Evolutionary conservation across 1,139 yeast genomes (phyloP).

Genomic region (Nakaseomyces uthaithaninus): DNA sequence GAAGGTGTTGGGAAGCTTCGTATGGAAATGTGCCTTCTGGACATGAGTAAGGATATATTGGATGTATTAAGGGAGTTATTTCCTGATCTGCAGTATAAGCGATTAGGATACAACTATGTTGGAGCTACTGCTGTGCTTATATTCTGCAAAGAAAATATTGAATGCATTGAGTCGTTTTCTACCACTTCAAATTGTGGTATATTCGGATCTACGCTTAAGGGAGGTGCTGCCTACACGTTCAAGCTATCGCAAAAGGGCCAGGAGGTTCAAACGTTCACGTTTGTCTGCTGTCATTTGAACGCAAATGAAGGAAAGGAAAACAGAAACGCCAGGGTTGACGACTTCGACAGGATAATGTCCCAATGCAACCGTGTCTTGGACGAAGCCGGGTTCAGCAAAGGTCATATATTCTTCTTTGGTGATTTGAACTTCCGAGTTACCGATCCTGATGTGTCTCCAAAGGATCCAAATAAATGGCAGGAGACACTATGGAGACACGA

Average conservation of each 20-base stretch:
- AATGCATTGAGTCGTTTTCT: background rate
- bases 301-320: constrained; percentile 64
- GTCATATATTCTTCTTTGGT: constrained; percentile 68
- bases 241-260: constrained; percentile 25
- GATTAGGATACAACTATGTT: constrained; percentile 41
- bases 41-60: constrained; percentile 38
- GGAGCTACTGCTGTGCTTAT: constrained; percentile 65
- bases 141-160: constrained; percentile 40
- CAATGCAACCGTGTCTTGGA: constrained; percentile 48
- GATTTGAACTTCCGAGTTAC: constrained; percentile 67
- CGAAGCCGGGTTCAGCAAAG: constrained; percentile 37
- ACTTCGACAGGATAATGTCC: constrained; percentile 43
- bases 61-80: constrained; percentile 35
- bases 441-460: constrained; percentile 6
- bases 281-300: constrained; percentile 61
- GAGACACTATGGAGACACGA: constrained; percentile 37
- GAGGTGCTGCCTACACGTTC: constrained; percentile 59
- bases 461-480: constrained; percentile 15
- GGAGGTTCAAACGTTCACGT: constrained; percentile 40
- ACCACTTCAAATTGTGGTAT: constrained; percentile 41
- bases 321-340: constrained; percentile 43
- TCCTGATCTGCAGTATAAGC: constrained; percentile 36
- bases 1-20: constrained; percentile 47
- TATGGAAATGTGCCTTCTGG: constrained; percentile 37
- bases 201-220: constrained; percentile 58